Evolutionary conservation across 164 flowering plant species (phyloP).

Genomic region (Dillenia turbinata): DNA sequence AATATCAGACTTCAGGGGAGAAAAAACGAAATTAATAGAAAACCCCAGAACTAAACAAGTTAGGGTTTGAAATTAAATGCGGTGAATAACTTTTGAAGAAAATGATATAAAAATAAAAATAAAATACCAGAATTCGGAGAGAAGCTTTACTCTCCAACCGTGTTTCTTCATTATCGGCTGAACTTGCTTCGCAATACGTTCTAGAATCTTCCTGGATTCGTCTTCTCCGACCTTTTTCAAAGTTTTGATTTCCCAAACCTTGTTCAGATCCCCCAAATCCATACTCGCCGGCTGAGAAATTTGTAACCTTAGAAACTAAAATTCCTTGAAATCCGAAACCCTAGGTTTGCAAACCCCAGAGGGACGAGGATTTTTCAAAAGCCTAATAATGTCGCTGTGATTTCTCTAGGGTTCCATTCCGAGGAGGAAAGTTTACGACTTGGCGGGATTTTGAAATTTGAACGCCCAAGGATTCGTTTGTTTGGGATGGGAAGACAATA

Average conservation of each 20-base stretch:
- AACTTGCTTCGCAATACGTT: conserved; percentile 81
- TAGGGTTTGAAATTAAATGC: too few relatives aligned
- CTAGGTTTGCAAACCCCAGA: too few relatives aligned
- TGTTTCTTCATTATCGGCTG: conserved; percentile 90
- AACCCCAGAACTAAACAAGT: neutral
- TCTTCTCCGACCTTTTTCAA: conserved; percentile 65
- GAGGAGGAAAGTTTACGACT: too few relatives aligned
- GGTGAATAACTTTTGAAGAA: neutral
- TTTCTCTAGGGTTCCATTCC: too few relatives aligned
- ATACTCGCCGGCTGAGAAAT: conserved; percentile 15
- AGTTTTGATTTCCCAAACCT: conserved; percentile 89
- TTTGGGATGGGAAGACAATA: too few relatives aligned
- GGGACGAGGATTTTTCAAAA: too few relatives aligned
- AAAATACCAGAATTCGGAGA: conserved; percentile 81
- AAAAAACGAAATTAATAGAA: neutral
- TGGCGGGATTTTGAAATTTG: too few relatives aligned
- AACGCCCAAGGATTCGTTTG: too few relatives aligned
- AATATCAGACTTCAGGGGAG: neutral
- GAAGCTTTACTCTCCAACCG: conserved; percentile 87
- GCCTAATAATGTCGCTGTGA: too few relatives aligned
- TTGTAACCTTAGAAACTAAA: neutral
- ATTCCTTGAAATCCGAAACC: too few relatives aligned
- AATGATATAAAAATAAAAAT: neutral
- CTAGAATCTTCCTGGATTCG: conserved; percentile 63
- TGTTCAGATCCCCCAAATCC: conserved; percentile 67